phyloP scores from a whole-genome alignment of 1,139 yeast genomes.

The Hansenula lynferdii region DNA sequence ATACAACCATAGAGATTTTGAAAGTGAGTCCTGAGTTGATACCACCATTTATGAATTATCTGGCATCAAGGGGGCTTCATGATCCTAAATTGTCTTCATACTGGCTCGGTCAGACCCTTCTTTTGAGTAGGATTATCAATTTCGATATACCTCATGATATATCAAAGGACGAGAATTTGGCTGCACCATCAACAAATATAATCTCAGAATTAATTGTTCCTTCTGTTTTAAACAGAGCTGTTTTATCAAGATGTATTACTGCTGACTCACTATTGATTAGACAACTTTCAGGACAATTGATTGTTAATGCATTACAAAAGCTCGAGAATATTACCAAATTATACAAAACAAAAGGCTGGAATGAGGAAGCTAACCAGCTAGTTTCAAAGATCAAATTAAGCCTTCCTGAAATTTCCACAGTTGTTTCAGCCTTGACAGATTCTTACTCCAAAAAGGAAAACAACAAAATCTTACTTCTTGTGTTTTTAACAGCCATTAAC shows the following conservation, averaged over 20 bases:
- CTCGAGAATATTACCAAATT: conserved; percentile 35
- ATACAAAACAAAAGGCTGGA: conserved; percentile 38
- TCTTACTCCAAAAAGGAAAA: conserved; percentile 26
- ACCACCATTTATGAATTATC: conserved; percentile 62
- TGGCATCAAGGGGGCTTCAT: conserved; percentile 53
- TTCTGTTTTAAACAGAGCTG: conserved; percentile 52
- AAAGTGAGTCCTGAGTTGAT: conserved; percentile 61
- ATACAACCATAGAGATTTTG: conserved; percentile 49
- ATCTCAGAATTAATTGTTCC: conserved; percentile 62
- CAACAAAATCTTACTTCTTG: conserved; percentile 34
- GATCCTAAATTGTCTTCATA: conserved; percentile 74
- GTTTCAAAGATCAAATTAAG: conserved; percentile 27
- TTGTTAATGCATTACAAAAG: conserved; percentile 52
- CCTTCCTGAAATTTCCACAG: conserved; percentile 45
- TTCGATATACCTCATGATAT: conserved; percentile 45
- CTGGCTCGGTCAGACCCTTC: conserved; percentile 73
- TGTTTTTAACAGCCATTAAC: conserved; percentile 29
- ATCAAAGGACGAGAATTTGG: conserved; percentile 21
- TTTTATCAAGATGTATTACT: conserved; percentile 55
- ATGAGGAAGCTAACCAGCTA: conserved; percentile 31
- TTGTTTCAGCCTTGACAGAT: conserved; percentile 35
- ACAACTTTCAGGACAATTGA: conserved; percentile 60
- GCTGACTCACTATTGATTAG: conserved; percentile 52
- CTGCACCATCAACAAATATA: conserved; percentile 22
- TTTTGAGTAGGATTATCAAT: conserved; percentile 54